A percentile compares a stretch with the other conserved stretches of the same genome.
Conservation (phyloP, 2,329 filamentous ascomycete species). For the Fusarium sp. region DNA sequence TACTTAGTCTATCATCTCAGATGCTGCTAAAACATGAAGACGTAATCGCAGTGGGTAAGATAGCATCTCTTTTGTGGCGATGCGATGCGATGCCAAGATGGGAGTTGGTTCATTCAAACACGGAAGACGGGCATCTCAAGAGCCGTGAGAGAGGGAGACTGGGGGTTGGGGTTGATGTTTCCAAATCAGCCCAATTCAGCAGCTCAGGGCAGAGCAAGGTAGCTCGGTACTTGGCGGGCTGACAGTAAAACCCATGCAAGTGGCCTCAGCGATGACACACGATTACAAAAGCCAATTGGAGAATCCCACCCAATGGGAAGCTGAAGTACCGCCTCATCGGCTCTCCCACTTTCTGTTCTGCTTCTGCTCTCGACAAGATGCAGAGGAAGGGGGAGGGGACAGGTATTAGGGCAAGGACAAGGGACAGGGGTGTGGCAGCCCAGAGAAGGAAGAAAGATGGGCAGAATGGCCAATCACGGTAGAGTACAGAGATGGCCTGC, state of each 20-base stretch:
- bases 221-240: constrained; percentile 40
- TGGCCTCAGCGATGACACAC: constrained; percentile 32
- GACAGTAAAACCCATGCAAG: constrained; percentile 21
- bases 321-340: constrained; percentile 35
- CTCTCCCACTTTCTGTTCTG: constrained; percentile 26
- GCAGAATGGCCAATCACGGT: constrained; percentile 26
- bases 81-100: constrained; percentile 43
- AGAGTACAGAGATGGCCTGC: constrained; percentile 39
- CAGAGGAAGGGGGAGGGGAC: neutral
- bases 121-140: constrained; percentile 6
- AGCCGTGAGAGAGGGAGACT: constrained; percentile 12
- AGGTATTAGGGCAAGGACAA: neutral
- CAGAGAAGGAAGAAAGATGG: constrained; percentile 12
- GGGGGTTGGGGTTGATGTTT: constrained; percentile 22
- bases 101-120: constrained; percentile 24
- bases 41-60: constrained; percentile 23
- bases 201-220: constrained; percentile 7
- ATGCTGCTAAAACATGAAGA: constrained; percentile 33
- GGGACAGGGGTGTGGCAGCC: neutral
- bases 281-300: constrained; percentile 43
- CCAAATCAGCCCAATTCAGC: constrained; percentile 8
- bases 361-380: constrained; percentile 1
- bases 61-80: constrained; percentile 46
- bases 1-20: constrained; percentile 7
- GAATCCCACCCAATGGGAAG: constrained; percentile 37